Conservation (phyloP, 2,329 filamentous ascomycete species). For the Cladophialophora carrionii region DNA sequence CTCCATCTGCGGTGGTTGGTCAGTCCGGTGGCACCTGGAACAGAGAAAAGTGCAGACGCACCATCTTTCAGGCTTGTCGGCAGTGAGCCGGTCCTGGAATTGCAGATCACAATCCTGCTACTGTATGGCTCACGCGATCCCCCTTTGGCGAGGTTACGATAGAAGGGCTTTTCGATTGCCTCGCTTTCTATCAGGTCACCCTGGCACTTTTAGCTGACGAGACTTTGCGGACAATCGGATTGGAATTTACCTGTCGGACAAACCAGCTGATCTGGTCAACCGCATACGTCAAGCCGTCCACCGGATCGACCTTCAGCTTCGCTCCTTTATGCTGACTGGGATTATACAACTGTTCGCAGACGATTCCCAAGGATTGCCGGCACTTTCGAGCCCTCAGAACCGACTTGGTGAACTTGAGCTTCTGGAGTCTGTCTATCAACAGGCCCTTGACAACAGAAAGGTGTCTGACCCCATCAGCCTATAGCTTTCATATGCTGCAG, state of each 20-base stretch:
- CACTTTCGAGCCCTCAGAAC: slow-evolving; percentile 27
- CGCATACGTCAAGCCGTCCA: slow-evolving; percentile 14
- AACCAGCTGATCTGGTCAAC: slow-evolving; percentile 17
- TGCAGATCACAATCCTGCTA: slow-evolving; percentile 7
- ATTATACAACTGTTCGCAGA: slow-evolving; percentile 15
- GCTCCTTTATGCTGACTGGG: slow-evolving; percentile 3
- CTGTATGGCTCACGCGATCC: neutral
- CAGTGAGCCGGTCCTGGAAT: slow-evolving; percentile 1
- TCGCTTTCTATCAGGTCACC: slow-evolving; percentile 13
- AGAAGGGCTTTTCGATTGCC: slow-evolving; percentile 5
- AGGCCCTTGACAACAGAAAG: slow-evolving; percentile 44
- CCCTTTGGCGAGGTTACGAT: slow-evolving; percentile 11
- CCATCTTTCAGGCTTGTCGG: neutral
- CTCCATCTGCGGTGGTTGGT: slow-evolving; percentile 4
- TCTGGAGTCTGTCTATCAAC: slow-evolving; percentile 43
- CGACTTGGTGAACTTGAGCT: slow-evolving; percentile 31
- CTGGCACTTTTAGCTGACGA: neutral
- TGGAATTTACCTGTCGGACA: neutral
- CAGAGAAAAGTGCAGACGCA: neutral
- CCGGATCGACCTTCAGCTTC: neutral
- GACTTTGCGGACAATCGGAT: neutral
- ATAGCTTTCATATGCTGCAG: neutral
- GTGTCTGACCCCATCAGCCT: slow-evolving; percentile 32
- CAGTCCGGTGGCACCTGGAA: neutral
- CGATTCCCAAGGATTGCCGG: slow-evolving; percentile 13